Evolutionary conservation across 164 flowering plant genomes (phyloP).

Genomic region (Stephania japonica): DNA sequence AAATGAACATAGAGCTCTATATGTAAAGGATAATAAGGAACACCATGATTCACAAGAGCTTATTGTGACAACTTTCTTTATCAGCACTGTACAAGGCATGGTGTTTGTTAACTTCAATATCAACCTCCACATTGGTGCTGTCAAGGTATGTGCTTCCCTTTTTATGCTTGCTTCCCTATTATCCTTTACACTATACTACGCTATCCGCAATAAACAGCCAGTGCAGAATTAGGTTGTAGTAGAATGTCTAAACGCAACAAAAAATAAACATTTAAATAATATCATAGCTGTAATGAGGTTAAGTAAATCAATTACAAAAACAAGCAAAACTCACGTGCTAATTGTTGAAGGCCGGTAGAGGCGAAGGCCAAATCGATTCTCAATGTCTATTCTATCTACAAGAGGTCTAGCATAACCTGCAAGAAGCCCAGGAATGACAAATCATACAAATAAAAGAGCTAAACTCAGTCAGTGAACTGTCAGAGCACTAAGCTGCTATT

Average conservation of each 20-base stretch:
- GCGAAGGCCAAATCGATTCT: conserved; percentile 49
- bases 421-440: conserved; percentile 7
- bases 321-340: conserved; percentile 61
- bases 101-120: too few species aligned
- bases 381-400: conserved; percentile 72
- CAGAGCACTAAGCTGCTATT: neutral
- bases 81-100: too few species aligned
- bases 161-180: too few species aligned
- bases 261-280: neutral
- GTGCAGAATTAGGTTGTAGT: neutral
- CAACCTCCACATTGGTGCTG: too few species aligned
- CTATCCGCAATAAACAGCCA: neutral
- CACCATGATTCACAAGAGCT: too few species aligned
- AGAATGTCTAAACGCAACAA: too few species aligned
- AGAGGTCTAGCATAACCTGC: conserved; percentile 94
- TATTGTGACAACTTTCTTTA: too few species aligned
- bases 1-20: neutral
- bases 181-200: neutral
- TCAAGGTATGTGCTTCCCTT: too few species aligned
- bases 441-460: neutral
- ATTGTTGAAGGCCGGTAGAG: conserved; percentile 83
- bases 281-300: neutral
- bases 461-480: too few species aligned
- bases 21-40: too few species aligned
- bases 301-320: neutral